Evolutionary conservation across 2,329 filamentous ascomycete genomes (phyloP).

Genomic region (Huntiella moniliformis): DNA sequence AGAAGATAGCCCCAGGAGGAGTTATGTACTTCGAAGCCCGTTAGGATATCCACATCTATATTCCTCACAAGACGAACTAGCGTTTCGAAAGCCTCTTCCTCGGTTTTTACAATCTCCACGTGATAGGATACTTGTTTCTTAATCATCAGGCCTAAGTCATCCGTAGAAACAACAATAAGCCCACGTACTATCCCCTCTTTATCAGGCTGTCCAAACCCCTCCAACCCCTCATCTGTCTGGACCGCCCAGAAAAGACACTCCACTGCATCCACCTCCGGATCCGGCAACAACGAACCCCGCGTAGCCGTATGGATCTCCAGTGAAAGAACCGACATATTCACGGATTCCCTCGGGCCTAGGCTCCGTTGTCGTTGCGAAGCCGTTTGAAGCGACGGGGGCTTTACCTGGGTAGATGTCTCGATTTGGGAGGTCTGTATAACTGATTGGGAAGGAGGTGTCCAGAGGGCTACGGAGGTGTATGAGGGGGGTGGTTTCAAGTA

Average conservation of each 20-base stretch:
- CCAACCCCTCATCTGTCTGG: constrained; percentile 43
- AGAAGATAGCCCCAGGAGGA: constrained; percentile 91
- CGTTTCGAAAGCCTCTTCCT: constrained; percentile 69
- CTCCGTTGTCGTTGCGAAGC: constrained; percentile 44
- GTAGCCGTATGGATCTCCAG: constrained; percentile 85
- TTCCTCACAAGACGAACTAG: constrained; percentile 71
- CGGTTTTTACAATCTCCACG: constrained; percentile 40
- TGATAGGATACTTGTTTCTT: constrained; percentile 22
- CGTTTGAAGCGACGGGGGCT: constrained; percentile 46
- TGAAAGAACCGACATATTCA: constrained; percentile 95
- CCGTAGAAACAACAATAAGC: constrained; percentile 47
- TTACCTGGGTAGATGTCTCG: constrained; percentile 68
- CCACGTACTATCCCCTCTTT: constrained; percentile 32
- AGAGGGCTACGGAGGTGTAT: constrained; percentile 47
- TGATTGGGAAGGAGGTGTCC: constrained; percentile 24
- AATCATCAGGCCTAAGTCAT: no score
- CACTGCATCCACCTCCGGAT: constrained; percentile 80
- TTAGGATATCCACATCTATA: constrained; percentile 79
- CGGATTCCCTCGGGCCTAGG: constrained; percentile 61
- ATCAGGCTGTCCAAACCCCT: constrained; percentile 2
- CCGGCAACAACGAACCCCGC: constrained; percentile 59
- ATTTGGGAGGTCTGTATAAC: constrained; percentile 52
- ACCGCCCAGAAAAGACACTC: constrained; percentile 81
- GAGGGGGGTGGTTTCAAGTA: constrained; percentile 53
- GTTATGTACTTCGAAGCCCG: constrained; percentile 87